Base-by-base conservation (phyloP, 1,284 basidiomycete genomes). In the Pseudozyma hubeiensis region DNA sequence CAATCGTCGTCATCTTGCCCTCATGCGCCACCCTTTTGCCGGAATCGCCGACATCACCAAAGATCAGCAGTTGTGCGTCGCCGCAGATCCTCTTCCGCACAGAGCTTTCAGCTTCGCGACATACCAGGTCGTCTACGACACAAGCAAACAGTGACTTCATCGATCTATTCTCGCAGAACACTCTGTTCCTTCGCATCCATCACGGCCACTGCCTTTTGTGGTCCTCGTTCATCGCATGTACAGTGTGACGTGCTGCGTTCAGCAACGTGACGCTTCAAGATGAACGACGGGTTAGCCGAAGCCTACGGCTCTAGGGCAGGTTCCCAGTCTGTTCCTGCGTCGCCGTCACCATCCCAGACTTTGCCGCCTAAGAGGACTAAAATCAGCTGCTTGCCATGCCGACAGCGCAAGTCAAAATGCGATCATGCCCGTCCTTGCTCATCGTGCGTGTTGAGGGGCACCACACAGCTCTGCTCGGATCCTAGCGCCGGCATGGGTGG, bases 391-490 rank as follows among this genome's bases (percentile, higher is more conserved):
- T 54, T 61, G 11, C 67, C 62, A 0, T 70, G 67, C 41, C 64
- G 63, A 34, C 55, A 51, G 37, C 68, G 68, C 54, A 71, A 71
- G 29, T 65, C 63, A 7, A 71, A 71, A 17, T 71, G 68, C 48
- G 68, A 71, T 40, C 68, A 71, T 41, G 57, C 68, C 2, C 45
- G 63, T 6, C 68, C 68, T 11, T 71, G 68, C 39, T 71, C 68
- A 7, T 71, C 68, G 9, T 71, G 68, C 48, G 52, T 71, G 1
- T 43, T 71, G 5, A 53, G 68, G 31, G 68, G 59, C 8, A 71
- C 68, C 0, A 39, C 59, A 1, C 44, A 48, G 37, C 58, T 66
- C 31, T 71, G 68, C 17, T 14, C 59, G 10, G 59, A 71, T 40
- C 56, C 68, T 2, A 58, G 52, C n/a, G 19, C 54, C 4, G 37